Evolutionary conservation across 768 basidiomycete species (phyloP).

Genomic region (Trametes cubensis): DNA sequence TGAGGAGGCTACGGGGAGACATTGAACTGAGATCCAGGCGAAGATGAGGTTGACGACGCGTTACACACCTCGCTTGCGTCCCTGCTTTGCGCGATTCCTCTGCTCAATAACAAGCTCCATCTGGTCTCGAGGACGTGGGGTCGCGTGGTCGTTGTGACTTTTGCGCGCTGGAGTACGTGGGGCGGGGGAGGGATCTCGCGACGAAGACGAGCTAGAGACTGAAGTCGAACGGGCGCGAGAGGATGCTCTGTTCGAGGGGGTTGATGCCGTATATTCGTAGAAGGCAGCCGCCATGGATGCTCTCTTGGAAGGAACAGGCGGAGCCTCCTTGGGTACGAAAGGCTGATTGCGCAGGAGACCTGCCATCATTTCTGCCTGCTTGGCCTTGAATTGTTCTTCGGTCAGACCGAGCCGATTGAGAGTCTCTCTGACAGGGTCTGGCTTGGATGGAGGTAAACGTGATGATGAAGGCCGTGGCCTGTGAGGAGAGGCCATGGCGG

Average conservation of each 20-base stretch:
- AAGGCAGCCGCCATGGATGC: not conserved
- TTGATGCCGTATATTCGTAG: not conserved
- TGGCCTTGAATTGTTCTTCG: slow-evolving; percentile 21
- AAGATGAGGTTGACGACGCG: slow-evolving; percentile 26
- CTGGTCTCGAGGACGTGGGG: slow-evolving; percentile 63
- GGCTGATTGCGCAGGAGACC: slow-evolving; percentile 19
- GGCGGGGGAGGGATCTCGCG: slow-evolving; percentile 39
- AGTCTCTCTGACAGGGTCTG: slow-evolving; percentile 9
- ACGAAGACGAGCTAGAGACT: slow-evolving; percentile 48
- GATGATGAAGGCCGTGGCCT: slow-evolving; percentile 1
- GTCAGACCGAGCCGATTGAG: slow-evolving; percentile 21
- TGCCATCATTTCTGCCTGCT: slow-evolving; percentile 18
- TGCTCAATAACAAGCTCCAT: slow-evolving; percentile 81
- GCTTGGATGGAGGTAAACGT: not conserved
- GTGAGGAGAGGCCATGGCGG: slow-evolving; percentile 19
- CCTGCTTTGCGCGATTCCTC: slow-evolving; percentile 59
- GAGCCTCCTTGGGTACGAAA: slow-evolving; percentile 12
- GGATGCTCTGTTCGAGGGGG: slow-evolving; percentile 8
- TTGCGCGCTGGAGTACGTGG: slow-evolving; percentile 66
- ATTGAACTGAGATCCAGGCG: not conserved
- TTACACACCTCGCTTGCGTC: slow-evolving; percentile 47
- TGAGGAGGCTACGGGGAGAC: slow-evolving; percentile 25
- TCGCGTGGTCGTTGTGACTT: slow-evolving; percentile 56
- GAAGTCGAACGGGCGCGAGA: slow-evolving; percentile 46
- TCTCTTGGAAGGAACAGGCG: not conserved